A percentile compares a stretch with the other conserved stretches of the same genome.
These are phyloP conservation scores for Pseudonectria foliicola DNA, from an alignment of 2,329 filamentous ascomycete genomes.

Conservation along the genomic window DNA sequence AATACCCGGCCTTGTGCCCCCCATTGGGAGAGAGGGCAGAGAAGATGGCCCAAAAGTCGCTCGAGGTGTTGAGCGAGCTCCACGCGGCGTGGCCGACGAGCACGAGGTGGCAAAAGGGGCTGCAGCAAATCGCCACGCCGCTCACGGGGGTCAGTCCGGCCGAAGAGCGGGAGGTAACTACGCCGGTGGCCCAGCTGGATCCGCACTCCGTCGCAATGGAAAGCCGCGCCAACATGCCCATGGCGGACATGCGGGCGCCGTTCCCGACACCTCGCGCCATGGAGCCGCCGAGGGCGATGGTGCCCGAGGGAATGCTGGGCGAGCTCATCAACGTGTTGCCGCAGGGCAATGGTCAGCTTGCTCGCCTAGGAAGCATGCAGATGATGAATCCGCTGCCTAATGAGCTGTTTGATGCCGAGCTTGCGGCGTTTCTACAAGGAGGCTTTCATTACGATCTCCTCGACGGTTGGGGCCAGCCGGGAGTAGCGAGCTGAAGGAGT, in stretches of 20 bases:
- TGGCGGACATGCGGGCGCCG: not conserved
- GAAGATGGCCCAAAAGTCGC: slow-evolving; percentile 16
- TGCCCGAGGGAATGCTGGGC: slow-evolving; percentile 7
- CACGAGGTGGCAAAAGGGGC: slow-evolving; percentile 12
- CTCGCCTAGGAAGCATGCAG: slow-evolving; percentile 3
- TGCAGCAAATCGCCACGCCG: slow-evolving; percentile 14
- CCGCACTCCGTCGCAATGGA: no score
- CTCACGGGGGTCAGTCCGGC: slow-evolving; percentile 4
- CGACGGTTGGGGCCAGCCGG: slow-evolving; percentile 3
- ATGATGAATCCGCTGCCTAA: slow-evolving; percentile 5
- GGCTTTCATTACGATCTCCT: slow-evolving; percentile 7
- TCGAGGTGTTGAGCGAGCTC: slow-evolving; percentile 18
- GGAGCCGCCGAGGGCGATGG: not conserved
- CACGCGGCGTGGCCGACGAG: slow-evolving; percentile 21
- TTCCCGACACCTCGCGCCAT: slow-evolving; percentile 1
- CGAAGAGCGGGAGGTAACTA: not conserved
- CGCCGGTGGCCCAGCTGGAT: not conserved
- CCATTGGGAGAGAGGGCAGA: slow-evolving; percentile 17
- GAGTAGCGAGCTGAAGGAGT: not conserved
- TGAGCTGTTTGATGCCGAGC: slow-evolving; percentile 7
- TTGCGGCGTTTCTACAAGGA: slow-evolving; percentile 8
- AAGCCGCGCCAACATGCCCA: no score
- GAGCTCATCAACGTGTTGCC: slow-evolving; percentile 8
- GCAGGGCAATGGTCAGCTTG: slow-evolving; percentile 2
- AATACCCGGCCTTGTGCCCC: slow-evolving; percentile 23